phyloP scores from a whole-genome alignment of 768 basidiomycete genomes.

The Tricholoma saponaceum region DNA sequence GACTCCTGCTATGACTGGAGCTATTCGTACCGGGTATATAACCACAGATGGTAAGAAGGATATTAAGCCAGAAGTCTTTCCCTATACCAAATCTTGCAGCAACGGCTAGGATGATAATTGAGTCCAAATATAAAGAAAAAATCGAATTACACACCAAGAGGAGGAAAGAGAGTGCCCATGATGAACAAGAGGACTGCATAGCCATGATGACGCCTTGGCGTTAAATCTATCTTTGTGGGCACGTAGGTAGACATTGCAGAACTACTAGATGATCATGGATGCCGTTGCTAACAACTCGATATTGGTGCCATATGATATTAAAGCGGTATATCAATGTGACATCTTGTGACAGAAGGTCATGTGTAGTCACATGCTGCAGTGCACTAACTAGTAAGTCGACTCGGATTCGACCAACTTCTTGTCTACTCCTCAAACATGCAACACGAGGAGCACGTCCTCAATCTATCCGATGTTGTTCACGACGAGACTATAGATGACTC shows the following conservation, averaged over 20 bases:
- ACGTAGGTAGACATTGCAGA: conserved; percentile 28
- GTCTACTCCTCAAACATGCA: conserved; percentile 30
- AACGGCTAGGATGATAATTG: conserved; percentile 55
- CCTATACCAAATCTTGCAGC: conserved; percentile 92
- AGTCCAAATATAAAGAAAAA: conserved; percentile 4
- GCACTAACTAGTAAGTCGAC: too few species aligned
- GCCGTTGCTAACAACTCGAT: too few species aligned
- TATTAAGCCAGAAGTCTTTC: conserved; percentile 86
- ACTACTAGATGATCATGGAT: conserved; percentile 1
- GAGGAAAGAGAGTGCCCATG: conserved; percentile 86
- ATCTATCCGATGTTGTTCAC: conserved; percentile 82
- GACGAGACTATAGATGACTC: conserved; percentile 65
- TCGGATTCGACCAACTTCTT: too few species aligned
- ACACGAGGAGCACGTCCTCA: conserved; percentile 62
- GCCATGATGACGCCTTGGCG: conserved; percentile 74
- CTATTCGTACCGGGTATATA: conserved; percentile 73
- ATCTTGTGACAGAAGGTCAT: conserved; percentile 10
- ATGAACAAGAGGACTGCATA: conserved; percentile 81
- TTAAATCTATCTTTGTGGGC: conserved; percentile 53
- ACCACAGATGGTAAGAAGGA: conserved; percentile 83
- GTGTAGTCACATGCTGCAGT: conserved; percentile 14
- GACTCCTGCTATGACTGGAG: conserved; percentile 1
- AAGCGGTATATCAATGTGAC: neutral
- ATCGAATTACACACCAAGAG: conserved; percentile 58
- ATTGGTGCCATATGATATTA: too few species aligned